Evolutionary conservation across 139 green algal genomes (phyloP), one percentile per base, ranked within the genome.

Genomic region (Volvox reticuliferus): DNA sequence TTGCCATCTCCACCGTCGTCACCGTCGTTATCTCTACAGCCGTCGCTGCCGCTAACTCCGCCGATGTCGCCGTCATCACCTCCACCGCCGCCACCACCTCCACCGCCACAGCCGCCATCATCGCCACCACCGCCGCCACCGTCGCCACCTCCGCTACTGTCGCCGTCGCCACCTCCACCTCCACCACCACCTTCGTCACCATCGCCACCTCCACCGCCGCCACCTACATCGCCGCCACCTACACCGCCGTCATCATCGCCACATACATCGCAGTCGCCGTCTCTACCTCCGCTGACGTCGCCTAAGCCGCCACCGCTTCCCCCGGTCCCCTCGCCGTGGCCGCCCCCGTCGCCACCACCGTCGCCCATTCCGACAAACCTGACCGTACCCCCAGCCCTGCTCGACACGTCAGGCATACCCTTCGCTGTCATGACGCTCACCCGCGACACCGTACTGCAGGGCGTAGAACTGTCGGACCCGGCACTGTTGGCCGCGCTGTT

Each of bases 381-480:
- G n/a, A 75, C 19, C 0, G 28, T 89, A 9, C 28, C 69, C 0
- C 28, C 18, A 6, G 37, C n/a, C 18, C 12, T 50, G 19, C 5
- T 82, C 0, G 85, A 82, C 44, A 50, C 37, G 3, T 81, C 67
- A 12, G 85, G 44, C 17, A 61, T 21, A 12, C 65, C 85, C 1
- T 68, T 37, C 13, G 69, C 69, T 16, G 44, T 89, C 1, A 21
- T 89, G 69, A 82, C 28, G 16, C 13, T 89, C 18, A 55, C 24
- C 37, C 17, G 20, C 1, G 26, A 67, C 13, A 21, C 69, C 0
- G 37, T 82, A 30, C 36, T 89, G 9, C 9, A 26, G 18, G 69
- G 44, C n/a, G 85, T 89, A 12, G 85, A 89, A n/a, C 69, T 89
- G 1, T 55, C 28, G 19, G 69, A 89, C 44, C n/a, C 69, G 1